These are phyloP conservation scores for Silene latifolia DNA, from an alignment of 148 eudicot genomes.

Conservation along the genomic window DNA sequence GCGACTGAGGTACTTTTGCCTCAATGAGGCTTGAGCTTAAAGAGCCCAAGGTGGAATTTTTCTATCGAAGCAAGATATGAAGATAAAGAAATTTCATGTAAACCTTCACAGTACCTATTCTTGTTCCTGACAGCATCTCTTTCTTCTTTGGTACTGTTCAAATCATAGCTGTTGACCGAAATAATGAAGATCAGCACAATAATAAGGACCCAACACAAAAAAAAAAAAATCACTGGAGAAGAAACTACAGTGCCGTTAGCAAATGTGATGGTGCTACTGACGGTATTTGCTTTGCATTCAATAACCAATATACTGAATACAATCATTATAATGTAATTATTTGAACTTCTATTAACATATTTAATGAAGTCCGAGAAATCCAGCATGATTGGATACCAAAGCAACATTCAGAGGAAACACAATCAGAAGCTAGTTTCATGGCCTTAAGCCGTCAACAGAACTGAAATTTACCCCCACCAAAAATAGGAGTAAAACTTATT, in stretches of 20 bases:
- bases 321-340: background rate
- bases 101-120: conserved; percentile 50
- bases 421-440: background rate
- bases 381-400: too few species aligned
- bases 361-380: too few species aligned
- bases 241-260: background rate
- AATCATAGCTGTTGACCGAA: conserved; percentile 54
- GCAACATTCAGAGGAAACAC: background rate
- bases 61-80: background rate
- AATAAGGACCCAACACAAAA: background rate
- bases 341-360: too few species aligned
- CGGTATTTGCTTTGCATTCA: background rate
- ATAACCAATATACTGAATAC: background rate
- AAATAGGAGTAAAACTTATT: background rate
- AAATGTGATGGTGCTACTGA: background rate
- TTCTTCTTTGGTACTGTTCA: conserved; percentile 72
- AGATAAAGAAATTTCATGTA: background rate
- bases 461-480: background rate
- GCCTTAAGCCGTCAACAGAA: background rate
- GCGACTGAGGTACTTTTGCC: background rate
- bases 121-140: conserved; percentile 56
- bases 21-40: background rate
- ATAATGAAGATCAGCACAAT: conserved; percentile 2
- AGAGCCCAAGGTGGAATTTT: background rate
- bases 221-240: background rate